phyloP scores from a whole-genome alignment of 345 rosid species.

The Bruguiera sexangula region DNA sequence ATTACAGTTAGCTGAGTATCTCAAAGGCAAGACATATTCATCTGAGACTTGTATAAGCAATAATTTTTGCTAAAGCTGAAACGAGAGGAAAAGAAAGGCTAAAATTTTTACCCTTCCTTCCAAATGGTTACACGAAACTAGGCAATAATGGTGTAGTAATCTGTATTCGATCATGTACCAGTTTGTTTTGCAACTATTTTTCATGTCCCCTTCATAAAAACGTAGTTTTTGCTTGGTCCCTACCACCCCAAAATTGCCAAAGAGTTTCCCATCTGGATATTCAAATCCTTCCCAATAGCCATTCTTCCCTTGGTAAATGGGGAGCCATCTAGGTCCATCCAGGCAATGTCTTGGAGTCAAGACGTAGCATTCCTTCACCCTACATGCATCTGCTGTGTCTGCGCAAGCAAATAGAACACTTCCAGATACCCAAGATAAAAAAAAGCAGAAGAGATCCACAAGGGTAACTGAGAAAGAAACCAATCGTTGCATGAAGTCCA shows the following conservation, averaged over 20 bases:
- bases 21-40: neutral
- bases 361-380: neutral
- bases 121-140: neutral
- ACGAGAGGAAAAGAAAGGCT: neutral
- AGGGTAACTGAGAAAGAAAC: neutral
- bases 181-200: neutral
- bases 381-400: conserved; percentile 1
- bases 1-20: neutral
- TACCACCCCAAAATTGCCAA: neutral
- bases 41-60: neutral
- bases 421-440: too few relatives aligned
- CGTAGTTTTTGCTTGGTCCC: conserved; percentile 3
- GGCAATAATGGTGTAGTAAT: conserved; percentile 1
- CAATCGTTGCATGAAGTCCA: neutral
- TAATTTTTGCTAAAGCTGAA: neutral
- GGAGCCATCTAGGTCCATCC: neutral
- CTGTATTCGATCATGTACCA: conserved; percentile 12
- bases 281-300: conserved; percentile 6
- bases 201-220: conserved; percentile 2
- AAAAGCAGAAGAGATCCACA: neutral
- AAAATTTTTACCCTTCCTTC: neutral
- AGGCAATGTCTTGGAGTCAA: neutral
- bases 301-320: neutral
- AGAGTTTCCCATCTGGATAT: conserved; percentile 2
- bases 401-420: too few relatives aligned